Base-by-base conservation (phyloP, 1,284 basidiomycete species). In the Apiotrichum siamense region DNA sequence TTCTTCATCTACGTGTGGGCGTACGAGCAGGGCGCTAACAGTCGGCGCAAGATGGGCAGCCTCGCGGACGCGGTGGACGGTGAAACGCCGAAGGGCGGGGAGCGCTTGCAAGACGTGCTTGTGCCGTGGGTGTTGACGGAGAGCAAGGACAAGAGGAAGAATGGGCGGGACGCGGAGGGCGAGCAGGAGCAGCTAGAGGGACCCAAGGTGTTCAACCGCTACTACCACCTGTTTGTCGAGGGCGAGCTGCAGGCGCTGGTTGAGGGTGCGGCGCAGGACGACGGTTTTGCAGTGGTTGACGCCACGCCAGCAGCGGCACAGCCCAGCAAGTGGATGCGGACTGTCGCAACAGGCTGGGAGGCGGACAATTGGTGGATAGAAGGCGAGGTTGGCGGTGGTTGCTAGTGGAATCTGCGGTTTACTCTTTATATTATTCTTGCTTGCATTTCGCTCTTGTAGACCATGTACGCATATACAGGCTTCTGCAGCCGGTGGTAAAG, bases 1-100 rank as follows among this genome's bases (percentile, higher is more conserved):
- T 79, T 92, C 51, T 77, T 99, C 59, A 85, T 98, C 63, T 97
- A 96, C 64, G 96, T 97, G n/a, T 99, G 96, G 96, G 93, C 94
- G 1, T 82, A 88, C 48, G 92, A 97, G 66, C 96, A 99, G 76
- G 90, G 94, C 51, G 79, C 81, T 29, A 73, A 83, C 6, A 89
- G 87, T 3, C 89, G 86, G 66, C 79, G 89, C 21, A 74, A 65
- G 49, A 75, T 74, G 60, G 80, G 89, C 24, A 82, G 31, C 7
- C 35, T 54, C 7, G 55, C 52, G 12, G 55, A 51, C 18, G 37
- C 83, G 10, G 51, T 49, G 17, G 42, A 29, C 33, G 33, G 21
- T n/a, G 44, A 36, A 10, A 10, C 44, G 15, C 42, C 26, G 20
- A 10, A 11, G 21, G 49, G 15, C n/a, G 25, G 21, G 20, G 42